Evolutionary conservation across 2,329 filamentous ascomycete genomes (phyloP).

Genomic region (Aspergillus pseudotamarii): DNA sequence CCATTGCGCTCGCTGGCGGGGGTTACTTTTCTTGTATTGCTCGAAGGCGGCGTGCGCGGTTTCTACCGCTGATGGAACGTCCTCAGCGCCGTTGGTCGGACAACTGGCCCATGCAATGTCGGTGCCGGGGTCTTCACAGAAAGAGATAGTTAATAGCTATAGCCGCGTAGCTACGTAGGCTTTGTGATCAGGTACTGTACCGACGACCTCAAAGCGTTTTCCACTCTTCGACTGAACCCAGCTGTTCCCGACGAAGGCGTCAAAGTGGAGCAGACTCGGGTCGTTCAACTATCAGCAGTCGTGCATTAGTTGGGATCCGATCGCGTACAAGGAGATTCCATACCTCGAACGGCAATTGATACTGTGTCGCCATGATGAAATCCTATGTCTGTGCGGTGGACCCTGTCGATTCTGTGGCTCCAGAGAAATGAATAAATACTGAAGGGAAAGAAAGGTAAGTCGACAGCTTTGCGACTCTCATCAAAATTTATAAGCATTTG

Average conservation of each 20-base stretch:
- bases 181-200: constrained; percentile 23
- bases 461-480: not conserved
- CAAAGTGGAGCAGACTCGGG: constrained; percentile 51
- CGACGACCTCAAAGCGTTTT: constrained; percentile 55
- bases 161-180: not conserved
- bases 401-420: not conserved
- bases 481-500: not conserved
- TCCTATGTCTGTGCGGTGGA: not conserved
- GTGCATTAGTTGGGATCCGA: not conserved
- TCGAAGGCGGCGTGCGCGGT: constrained; percentile 64
- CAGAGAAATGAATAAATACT: not conserved
- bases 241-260: constrained; percentile 55
- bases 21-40: constrained; percentile 61
- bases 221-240: constrained; percentile 51
- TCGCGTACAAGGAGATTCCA: not conserved
- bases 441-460: not conserved
- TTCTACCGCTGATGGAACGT: constrained; percentile 64
- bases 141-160: not conserved
- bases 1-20: constrained; percentile 63
- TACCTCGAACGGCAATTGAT: constrained; percentile 44
- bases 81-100: constrained; percentile 55
- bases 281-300: constrained; percentile 45
- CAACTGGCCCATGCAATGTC: constrained; percentile 55
- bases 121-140: constrained; percentile 52
- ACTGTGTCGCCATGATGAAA: constrained; percentile 34